A percentile compares a stretch with the other conserved stretches of the same genome.
Evolutionary conservation across 805 yeast species (phyloP).

Genomic region (Torulaspora quercuum): DNA sequence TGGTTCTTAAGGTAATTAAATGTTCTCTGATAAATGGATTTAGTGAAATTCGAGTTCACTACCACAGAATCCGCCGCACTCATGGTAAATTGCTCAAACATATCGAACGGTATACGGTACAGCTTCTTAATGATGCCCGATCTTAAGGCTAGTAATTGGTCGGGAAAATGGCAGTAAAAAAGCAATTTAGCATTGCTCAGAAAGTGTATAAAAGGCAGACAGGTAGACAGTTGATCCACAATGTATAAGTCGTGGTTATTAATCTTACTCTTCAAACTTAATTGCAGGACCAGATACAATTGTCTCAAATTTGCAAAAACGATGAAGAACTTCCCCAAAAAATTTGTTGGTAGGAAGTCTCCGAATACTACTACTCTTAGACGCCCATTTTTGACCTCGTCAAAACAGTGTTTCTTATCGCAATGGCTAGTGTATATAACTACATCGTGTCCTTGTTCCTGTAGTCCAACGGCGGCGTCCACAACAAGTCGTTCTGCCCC

Average conservation of each 20-base stretch:
- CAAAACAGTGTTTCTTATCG: conserved; percentile 83
- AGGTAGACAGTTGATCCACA: conserved; percentile 84
- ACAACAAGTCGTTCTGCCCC: conserved; percentile 98
- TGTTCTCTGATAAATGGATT: conserved; percentile 58
- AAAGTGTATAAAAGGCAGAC: conserved; percentile 62
- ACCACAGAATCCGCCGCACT: conserved; percentile 71
- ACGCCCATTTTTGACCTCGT: conserved; percentile 64
- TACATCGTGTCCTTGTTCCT: conserved; percentile 60
- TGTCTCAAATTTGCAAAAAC: conserved; percentile 84
- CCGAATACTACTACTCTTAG: conserved; percentile 73
- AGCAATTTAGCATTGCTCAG: conserved; percentile 48
- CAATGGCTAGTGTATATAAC: conserved; percentile 85
- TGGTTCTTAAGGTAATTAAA: conserved; percentile 43
- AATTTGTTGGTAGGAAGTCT: conserved; percentile 71
- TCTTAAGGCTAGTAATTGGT: conserved; percentile 67
- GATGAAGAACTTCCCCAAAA: conserved; percentile 68
- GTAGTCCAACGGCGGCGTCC: conserved; percentile 88
- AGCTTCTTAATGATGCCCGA: conserved; percentile 51
- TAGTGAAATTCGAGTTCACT: conserved; percentile 87
- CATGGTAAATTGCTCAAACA: conserved; percentile 78
- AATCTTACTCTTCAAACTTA: conserved; percentile 47
- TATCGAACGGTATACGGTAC: conserved; percentile 81
- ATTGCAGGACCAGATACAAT: conserved; percentile 53
- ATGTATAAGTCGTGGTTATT: conserved; percentile 63
- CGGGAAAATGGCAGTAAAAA: conserved; percentile 97